Percentiles rank a stretch among this genome's conserved stretches.
Evolutionary conservation across 1,284 basidiomycete genomes (phyloP).

Genomic region (Cryptococcus jaspeensis): DNA sequence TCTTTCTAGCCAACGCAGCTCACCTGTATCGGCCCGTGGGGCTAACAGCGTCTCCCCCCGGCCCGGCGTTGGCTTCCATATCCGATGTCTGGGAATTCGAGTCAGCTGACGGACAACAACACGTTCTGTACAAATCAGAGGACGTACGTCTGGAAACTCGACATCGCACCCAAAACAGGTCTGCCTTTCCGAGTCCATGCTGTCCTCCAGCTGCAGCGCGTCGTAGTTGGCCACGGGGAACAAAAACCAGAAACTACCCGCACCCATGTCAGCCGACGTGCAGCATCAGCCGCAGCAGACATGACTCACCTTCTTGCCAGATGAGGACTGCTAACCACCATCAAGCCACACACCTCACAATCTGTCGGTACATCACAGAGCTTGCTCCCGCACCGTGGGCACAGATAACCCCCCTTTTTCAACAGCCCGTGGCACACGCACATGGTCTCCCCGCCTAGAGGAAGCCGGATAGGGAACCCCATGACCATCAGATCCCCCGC

Average conservation of each 20-base stretch:
- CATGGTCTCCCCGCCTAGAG: slow-evolving; percentile 74
- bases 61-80: slow-evolving; percentile 46
- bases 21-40: slow-evolving; percentile 73
- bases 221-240: slow-evolving; percentile 43
- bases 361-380: slow-evolving; percentile 98
- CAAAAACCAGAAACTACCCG: slow-evolving; percentile 49
- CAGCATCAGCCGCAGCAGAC: slow-evolving; percentile 15
- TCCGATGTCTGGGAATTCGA: slow-evolving; percentile 2
- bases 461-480: slow-evolving; percentile 94
- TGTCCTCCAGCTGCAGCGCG: slow-evolving; percentile 20
- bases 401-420: slow-evolving; percentile 87
- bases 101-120: background rate
- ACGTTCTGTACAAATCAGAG: too few species aligned
- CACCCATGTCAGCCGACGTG: background rate
- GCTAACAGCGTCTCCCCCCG: slow-evolving; percentile 65
- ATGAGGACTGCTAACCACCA: slow-evolving; percentile 97
- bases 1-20: too few species aligned
- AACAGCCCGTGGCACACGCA: slow-evolving; percentile 93
- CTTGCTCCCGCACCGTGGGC: slow-evolving; percentile 87
- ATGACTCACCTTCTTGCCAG: slow-evolving; percentile 81
- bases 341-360: slow-evolving; percentile 93
- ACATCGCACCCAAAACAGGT: slow-evolving; percentile 71
- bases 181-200: slow-evolving; percentile 47
- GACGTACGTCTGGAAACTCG: slow-evolving; percentile 57
- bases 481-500: slow-evolving; percentile 95